phyloP scores from a whole-genome alignment of 129 eudicot genomes.

The Helianthus tuberosus region DNA sequence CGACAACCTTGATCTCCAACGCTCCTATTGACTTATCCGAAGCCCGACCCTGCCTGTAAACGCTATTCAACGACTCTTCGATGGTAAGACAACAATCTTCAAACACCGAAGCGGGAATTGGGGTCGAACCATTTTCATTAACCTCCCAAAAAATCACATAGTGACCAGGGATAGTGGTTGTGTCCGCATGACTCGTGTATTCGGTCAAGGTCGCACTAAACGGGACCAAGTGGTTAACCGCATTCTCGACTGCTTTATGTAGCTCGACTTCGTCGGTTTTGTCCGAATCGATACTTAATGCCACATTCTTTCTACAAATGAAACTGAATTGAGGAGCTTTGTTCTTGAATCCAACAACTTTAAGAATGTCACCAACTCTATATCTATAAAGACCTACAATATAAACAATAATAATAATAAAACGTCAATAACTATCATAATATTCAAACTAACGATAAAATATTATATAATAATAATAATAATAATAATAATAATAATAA shows the following conservation, averaged over 20 bases:
- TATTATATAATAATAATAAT: neutral
- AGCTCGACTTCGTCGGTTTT: constrained; percentile 66
- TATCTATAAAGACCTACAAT: constrained; percentile 59
- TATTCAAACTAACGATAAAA: too few relatives aligned
- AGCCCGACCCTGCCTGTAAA: constrained; percentile 59
- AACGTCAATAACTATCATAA: too few relatives aligned
- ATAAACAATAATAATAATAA: neutral
- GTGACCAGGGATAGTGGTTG: constrained; percentile 58
- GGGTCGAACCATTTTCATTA: constrained; percentile 21
- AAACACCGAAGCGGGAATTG: constrained; percentile 42
- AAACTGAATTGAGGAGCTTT: constrained; percentile 67
- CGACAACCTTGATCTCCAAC: constrained; percentile 59
- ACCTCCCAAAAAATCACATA: constrained; percentile 69
- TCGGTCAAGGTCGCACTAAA: constrained; percentile 43
- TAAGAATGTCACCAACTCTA: constrained; percentile 64
- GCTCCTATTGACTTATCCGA: constrained; percentile 64
- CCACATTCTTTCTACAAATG: constrained; percentile 55
- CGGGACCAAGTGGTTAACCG: constrained; percentile 38
- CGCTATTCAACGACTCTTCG: constrained; percentile 61
- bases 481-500: neutral
- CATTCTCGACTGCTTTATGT: constrained; percentile 53
- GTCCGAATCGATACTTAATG: constrained; percentile 59
- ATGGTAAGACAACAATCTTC: constrained; percentile 53
- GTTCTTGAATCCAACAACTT: constrained; percentile 65
- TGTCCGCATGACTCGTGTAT: constrained; percentile 67